phyloP scores from a whole-genome alignment of 2,329 filamentous ascomycete species.

The Aspergillus felis region DNA sequence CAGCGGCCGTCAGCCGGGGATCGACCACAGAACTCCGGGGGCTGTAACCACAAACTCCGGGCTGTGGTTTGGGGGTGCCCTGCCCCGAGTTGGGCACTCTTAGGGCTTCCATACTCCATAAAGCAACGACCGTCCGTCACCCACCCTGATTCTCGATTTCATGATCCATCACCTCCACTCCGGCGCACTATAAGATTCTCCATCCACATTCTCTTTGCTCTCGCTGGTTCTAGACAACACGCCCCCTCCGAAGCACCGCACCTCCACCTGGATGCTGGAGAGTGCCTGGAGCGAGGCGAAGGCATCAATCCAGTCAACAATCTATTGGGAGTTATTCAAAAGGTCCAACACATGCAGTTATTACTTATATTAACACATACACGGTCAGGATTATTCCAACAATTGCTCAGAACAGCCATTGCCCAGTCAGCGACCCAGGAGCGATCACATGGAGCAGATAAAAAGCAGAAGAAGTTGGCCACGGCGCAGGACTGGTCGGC shows the following conservation, averaged over 20 bases:
- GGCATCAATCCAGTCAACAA: neutral
- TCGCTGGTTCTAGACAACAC: neutral
- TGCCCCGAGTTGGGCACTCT: neutral
- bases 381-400: neutral
- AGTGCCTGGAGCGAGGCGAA: neutral
- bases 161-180: neutral
- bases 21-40: slow-evolving; percentile 1
- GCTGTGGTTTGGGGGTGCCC: neutral
- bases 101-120: neutral
- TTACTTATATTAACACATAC: neutral
- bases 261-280: neutral
- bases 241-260: neutral
- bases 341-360: neutral
- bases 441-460: neutral
- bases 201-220: neutral
- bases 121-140: neutral
- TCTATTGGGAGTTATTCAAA: neutral
- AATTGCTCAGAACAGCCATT: neutral
- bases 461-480: too few species aligned
- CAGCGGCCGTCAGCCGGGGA: neutral
- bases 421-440: neutral
- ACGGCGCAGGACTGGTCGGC: too few species aligned
- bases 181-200: neutral
- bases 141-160: neutral
- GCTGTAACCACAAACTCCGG: neutral